Conservation (phyloP, 257 asterid species). For the Galeopsis tetrahit region DNA sequence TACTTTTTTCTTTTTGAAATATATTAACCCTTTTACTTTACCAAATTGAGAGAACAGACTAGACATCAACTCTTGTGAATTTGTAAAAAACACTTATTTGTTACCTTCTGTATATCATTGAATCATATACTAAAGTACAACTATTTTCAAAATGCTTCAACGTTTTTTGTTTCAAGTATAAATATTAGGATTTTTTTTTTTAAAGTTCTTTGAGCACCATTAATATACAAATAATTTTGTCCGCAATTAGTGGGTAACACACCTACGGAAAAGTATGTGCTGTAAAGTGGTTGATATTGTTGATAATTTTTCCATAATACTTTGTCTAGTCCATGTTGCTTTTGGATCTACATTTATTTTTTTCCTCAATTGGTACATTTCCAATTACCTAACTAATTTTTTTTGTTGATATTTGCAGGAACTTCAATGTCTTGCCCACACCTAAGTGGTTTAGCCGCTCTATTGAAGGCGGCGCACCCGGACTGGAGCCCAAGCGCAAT, state of each 20-base stretch:
- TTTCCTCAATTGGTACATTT: background rate
- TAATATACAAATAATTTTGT: background rate
- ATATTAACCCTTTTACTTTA: background rate
- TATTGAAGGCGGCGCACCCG: slow-evolving; percentile 64
- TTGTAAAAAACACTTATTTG: too few species aligned
- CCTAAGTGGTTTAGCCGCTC: slow-evolving; percentile 60
- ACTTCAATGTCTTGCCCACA: slow-evolving; percentile 78
- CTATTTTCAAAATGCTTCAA: background rate
- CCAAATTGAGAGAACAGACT: background rate
- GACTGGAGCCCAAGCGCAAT: slow-evolving; percentile 72
- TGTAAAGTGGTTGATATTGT: slow-evolving; percentile 37
- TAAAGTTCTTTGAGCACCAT: background rate
- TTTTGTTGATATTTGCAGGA: slow-evolving; percentile 35
- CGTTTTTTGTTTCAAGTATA: too few species aligned
- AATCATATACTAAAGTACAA: background rate
- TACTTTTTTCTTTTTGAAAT: background rate
- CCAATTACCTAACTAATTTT: background rate
- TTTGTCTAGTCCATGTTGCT: background rate
- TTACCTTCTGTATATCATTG: too few species aligned
- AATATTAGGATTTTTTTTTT: background rate
- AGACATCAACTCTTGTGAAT: background rate
- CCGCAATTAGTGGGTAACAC: slow-evolving; percentile 35
- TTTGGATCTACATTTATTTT: background rate
- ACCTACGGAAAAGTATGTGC: slow-evolving; percentile 38
- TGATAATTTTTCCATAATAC: slow-evolving; percentile 13